A percentile compares a stretch with the other conserved stretches of the same genome.
phyloP scores from a whole-genome alignment of 108 stramenopile genomes.

The Schizochytrium sp. region DNA sequence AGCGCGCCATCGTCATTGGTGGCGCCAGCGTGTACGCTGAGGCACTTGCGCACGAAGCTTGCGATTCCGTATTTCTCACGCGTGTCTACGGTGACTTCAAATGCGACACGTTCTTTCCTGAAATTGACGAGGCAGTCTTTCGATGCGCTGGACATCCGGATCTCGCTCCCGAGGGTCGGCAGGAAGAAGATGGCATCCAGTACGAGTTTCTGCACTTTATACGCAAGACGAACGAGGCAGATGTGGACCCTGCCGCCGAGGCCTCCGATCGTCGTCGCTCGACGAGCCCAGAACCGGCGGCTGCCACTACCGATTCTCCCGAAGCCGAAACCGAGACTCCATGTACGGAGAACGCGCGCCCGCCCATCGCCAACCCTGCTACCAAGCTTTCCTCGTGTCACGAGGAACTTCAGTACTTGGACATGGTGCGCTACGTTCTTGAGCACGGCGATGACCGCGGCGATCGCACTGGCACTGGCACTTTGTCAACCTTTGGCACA shows the following conservation, averaged over 20 bases:
- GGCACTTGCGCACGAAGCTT: constrained; percentile 51
- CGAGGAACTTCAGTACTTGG: constrained; percentile 88
- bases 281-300: not conserved
- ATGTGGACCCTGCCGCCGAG: constrained; percentile 27
- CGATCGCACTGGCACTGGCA: constrained; percentile 98
- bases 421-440: constrained; percentile 81
- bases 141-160: constrained; percentile 12
- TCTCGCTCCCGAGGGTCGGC: not conserved
- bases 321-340: not conserved
- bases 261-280: not conserved
- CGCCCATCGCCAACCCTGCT: not conserved
- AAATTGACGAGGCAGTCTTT: constrained; percentile 13
- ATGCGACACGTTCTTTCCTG: constrained; percentile 42
- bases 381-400: constrained; percentile 10
- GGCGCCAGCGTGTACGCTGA: constrained; percentile 77
- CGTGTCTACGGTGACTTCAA: constrained; percentile 22
- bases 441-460: constrained; percentile 78
- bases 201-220: constrained; percentile 29
- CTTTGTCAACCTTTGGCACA: constrained; percentile 88
- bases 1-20: constrained; percentile 83
- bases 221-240: not conserved
- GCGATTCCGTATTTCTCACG: constrained; percentile 34
- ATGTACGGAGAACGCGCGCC: no score
- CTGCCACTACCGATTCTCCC: not conserved
- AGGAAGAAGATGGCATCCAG: constrained; percentile 30